Percentiles rank a stretch among this genome's conserved stretches.
Conservation (phyloP, 148 eudicot species). For the Nyssa sinensis region DNA sequence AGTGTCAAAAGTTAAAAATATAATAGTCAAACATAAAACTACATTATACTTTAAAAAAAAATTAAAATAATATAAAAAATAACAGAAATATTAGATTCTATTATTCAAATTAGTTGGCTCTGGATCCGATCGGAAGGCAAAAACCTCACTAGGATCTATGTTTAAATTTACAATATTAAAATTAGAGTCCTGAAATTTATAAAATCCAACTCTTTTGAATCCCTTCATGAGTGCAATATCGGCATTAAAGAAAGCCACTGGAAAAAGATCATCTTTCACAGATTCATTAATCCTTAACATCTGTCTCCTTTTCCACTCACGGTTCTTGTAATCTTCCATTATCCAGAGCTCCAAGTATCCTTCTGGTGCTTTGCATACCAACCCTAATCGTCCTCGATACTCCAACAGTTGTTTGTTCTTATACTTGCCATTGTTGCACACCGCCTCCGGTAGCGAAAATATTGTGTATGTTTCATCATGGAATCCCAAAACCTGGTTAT, state of each 20-base stretch:
- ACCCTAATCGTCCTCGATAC: neutral
- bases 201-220: neutral
- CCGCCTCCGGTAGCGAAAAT: neutral
- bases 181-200: neutral
- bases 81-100: neutral
- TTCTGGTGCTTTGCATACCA: neutral
- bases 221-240: constrained; percentile 1
- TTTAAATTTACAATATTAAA: neutral
- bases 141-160: neutral
- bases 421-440: neutral
- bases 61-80: neutral
- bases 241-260: neutral
- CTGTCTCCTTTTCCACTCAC: neutral
- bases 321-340: neutral
- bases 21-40: neutral
- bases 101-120: neutral
- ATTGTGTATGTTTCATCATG: neutral
- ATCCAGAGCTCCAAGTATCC: neutral
- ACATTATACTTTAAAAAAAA: neutral
- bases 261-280: neutral
- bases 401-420: neutral
- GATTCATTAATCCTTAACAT: neutral
- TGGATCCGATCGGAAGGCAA: neutral
- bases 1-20: no score
- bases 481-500: neutral